Evolutionary conservation across 352 stramenopile genomes (phyloP), one percentile per base, ranked within the genome.

Genomic region (Elongisporangium undulatum): DNA sequence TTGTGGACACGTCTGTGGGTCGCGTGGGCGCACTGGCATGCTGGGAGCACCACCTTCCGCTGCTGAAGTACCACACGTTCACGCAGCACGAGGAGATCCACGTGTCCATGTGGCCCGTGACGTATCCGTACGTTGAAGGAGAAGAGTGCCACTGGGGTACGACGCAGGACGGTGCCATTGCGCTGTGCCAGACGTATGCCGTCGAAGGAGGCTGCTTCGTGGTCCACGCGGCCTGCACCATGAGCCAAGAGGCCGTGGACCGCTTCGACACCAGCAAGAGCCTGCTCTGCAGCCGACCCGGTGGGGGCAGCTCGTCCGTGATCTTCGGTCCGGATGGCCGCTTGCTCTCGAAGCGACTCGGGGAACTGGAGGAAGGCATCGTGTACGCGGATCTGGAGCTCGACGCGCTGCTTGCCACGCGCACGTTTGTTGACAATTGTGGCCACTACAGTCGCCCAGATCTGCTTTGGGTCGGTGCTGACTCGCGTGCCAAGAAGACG

Each of bases 21-120:
- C 62, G 63, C 16, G 64, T 67, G 3, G 59, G 64, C 22, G 64
- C 55, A 22, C 56, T 67, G 21, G 66, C 66, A 21, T 70, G 64
- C 59, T 70, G 64, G 55, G 56, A 67, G 49, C 55, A 67, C 48
- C 38, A 52, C 20, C 59, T 59, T 17, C 64, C 55, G 23, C 60
- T 70, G 55, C 55, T 70, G 13, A 70, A 70, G 52, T 70, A 70
- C 49, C 64, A 70, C 55, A 67, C 52, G 22, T 70, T 64, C 56
- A 12, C 55, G 51, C 64, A 70, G 59, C 55, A 38, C 20, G 59
- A 70, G 21, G 48, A 61, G 53, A 67, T 70, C 52, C 59, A 70
- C 52, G 64, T 70, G 22, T 38, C 59, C 7, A 55, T 52, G 26
- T 67, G 59, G 59, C 64, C 64, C n/a, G n/a, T 56, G 24, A n/a